Evolutionary conservation across 2,329 filamentous ascomycete genomes (phyloP), one percentile per base, ranked within the genome.

Genomic region (Ophiobolus disseminans): DNA sequence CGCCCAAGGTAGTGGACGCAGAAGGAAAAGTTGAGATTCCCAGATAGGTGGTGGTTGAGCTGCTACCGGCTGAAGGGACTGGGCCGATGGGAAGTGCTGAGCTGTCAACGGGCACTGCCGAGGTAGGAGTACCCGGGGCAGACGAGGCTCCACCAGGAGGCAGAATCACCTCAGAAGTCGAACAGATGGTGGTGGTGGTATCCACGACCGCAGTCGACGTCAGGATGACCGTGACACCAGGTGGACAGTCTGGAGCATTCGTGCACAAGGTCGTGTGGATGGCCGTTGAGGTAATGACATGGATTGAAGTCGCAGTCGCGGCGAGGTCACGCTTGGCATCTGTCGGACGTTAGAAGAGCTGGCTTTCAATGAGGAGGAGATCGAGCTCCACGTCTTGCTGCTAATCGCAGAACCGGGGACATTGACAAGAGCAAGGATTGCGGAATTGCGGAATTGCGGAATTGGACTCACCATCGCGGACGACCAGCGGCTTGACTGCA

Each of bases 121-220:
- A 53, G 38, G 41, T 50, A 20, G 23, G 23, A 26, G 36, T 31
- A n/a, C 39, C 37, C 22, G 47, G 42, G 9, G 42, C 39, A n/a
- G 58, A 26, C 20, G 45, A 44, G 21, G 31, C 34, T 8, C 38
- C 45, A 13, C 34, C 40, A 17, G 47, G 22, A 30, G 56, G 46
- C 28, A 51, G 37, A 19, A 38, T 32, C n/a, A 54, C 50, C 22
- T 49, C 58, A 16, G 55, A 50, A 32, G 50, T 59, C 22, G 74
- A 70, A 54, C 76, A 78, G 60, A 77, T 61, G 20, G 75, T 77
- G 37, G 75, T 77, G 11, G 74, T 74, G 34, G 73, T 58, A 34
- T 72, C 63, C 40, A 76, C 55, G 51, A 73, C 66, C 16, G 58
- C 57, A 22, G 56, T 61, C 36, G 72, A 70, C 19, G 76, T 79